These are phyloP conservation scores for Peronospora farinosa DNA, from an alignment of 352 stramenopile genomes.

Conservation along the genomic window DNA sequence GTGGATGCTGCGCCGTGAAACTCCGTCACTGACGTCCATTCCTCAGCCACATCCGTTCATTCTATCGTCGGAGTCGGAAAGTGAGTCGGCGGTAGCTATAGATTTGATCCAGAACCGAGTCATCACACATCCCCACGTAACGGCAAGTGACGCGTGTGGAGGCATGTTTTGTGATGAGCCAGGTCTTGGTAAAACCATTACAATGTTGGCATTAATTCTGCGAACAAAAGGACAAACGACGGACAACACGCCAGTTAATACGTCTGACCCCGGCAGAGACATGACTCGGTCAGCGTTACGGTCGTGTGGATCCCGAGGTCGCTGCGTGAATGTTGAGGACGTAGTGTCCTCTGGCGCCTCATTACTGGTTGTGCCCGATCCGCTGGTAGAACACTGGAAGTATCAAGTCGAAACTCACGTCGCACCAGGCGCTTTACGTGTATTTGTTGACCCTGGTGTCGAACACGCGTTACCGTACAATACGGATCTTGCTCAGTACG, in stretches of 20 bases:
- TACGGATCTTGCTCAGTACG: constrained; percentile 44
- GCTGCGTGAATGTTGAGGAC: constrained; percentile 38
- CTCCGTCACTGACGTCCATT: constrained; percentile 27
- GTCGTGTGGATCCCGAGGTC: constrained; percentile 37
- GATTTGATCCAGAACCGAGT: constrained; percentile 57
- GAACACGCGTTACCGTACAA: constrained; percentile 37
- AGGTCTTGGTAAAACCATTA: constrained; percentile 82
- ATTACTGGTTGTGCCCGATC: constrained; percentile 66
- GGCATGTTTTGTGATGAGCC: constrained; percentile 83
- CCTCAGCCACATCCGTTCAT: constrained; percentile 50
- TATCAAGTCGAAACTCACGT: constrained; percentile 66
- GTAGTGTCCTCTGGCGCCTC: constrained; percentile 45
- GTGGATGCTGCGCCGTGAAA: constrained; percentile 75
- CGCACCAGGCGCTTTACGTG: constrained; percentile 23
- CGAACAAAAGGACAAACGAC: constrained; percentile 62
- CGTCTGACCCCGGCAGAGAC: constrained; percentile 4
- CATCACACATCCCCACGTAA: constrained; percentile 16
- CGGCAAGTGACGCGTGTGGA: constrained; percentile 44
- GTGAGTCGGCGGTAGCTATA: constrained; percentile 22
- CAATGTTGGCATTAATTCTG: constrained; percentile 73
- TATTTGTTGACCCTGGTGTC: constrained; percentile 40
- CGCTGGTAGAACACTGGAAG: constrained; percentile 72
- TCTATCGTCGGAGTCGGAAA: constrained; percentile 13
- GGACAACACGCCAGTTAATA: constrained; percentile 13
- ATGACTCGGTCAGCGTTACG: constrained; percentile 27